Evolutionary conservation across 192 early-diverging fungal species (phyloP), one percentile per base, ranked within the genome.

Genomic region (Coemansia sp.): DNA sequence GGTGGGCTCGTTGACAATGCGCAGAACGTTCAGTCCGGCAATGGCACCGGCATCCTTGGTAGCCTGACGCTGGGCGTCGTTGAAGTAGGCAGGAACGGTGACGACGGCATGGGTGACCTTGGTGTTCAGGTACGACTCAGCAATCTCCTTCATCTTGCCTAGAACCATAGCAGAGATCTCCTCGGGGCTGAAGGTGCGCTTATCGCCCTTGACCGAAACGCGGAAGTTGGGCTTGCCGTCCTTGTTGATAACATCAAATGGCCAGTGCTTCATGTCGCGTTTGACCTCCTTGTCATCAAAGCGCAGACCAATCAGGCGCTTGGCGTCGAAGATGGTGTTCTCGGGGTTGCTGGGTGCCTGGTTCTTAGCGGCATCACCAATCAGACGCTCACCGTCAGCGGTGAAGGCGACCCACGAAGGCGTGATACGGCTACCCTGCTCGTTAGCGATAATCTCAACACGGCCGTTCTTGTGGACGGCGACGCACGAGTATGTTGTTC

Each of bases 81-180:
- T 95, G 80, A 93, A 92, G 86, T 97, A 97, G 54, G 95, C 95
- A 51, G 95, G 95, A 59, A 98, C 95, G 34, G 95, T 98, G 75
- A 98, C 87, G 55, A 98, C 92, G 59, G 93, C 95, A 80, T 92
- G 86, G 54, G 86, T 92, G 61, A 98, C 93, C 66, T 88, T 87
- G 71, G 85, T 77, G 75, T 86, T 87, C 41, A 95, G 82, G 81
- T 89, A 95, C 40, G 85, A 73, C 80, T 94, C 93, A 57, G 93
- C 93, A 60, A 85, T 88, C 61, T 93, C 92, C 87, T 93, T 93
- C 91, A 98, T 95, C 80, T 93, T 94, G 77, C 80, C 64, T 47
- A 98, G 84, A 55, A 98, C 87, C 93, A 98, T 96, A 66, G 96
- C 90, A 18, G 96, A 98, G 81, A 98, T 89, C 81, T 95, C 94